These are phyloP conservation scores for Fusarium sp. DNA, from an alignment of 2,329 filamentous ascomycete species.

Conservation along the genomic window DNA sequence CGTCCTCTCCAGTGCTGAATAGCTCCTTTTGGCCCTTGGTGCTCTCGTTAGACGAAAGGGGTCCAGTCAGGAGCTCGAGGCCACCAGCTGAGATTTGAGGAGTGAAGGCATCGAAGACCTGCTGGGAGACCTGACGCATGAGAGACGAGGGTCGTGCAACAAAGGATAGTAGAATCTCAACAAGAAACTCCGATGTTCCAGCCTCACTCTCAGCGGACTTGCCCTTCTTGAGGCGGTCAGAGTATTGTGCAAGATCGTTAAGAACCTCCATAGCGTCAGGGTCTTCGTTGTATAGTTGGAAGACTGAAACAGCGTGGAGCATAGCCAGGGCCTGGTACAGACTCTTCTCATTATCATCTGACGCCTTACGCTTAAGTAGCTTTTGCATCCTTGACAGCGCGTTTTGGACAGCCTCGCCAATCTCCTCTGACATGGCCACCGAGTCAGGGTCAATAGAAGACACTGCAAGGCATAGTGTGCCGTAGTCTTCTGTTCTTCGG, in stretches of 20 bases:
- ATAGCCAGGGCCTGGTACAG: constrained; percentile 76
- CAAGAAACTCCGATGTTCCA: constrained; percentile 76
- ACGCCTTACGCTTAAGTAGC: constrained; percentile 58
- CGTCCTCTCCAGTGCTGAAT: constrained; percentile 77
- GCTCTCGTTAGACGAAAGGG: constrained; percentile 83
- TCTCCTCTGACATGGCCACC: constrained; percentile 67
- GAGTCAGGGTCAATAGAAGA: constrained; percentile 64
- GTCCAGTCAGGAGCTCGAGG: constrained; percentile 72
- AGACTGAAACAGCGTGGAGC: constrained; percentile 83
- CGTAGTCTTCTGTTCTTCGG: constrained; percentile 64
- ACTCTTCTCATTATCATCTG: constrained; percentile 53
- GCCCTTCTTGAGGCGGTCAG: constrained; percentile 70
- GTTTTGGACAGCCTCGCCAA: constrained; percentile 64
- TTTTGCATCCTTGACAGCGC: constrained; percentile 66
- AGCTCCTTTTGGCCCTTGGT: constrained; percentile 86
- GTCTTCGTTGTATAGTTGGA: constrained; percentile 92
- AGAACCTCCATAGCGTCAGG: constrained; percentile 85
- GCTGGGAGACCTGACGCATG: constrained; percentile 86
- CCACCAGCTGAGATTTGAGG: constrained; percentile 78
- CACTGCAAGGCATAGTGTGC: constrained; percentile 65
- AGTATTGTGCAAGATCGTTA: constrained; percentile 82
- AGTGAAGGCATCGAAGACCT: constrained; percentile 88
- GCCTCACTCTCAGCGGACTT: constrained; percentile 61
- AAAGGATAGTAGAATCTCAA: constrained; percentile 92
- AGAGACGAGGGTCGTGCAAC: constrained; percentile 86